These are phyloP conservation scores for Xylaria flabelliformis DNA, from an alignment of 495 filamentous ascomycete species.

Conservation along the genomic window DNA sequence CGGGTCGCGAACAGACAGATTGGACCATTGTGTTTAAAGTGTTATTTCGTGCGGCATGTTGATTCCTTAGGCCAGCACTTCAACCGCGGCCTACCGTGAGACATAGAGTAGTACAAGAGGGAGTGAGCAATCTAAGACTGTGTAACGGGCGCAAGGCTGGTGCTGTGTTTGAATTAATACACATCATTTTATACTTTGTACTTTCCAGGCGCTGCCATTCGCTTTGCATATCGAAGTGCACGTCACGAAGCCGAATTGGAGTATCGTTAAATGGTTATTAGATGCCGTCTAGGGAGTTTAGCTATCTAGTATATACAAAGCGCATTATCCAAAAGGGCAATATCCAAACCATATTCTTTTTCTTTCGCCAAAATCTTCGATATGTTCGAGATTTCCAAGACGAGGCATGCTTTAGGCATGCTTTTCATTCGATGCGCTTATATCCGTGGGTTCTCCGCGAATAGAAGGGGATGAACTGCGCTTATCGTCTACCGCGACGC, in stretches of 20 bases:
- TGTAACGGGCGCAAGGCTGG: background rate
- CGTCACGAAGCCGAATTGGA: background rate
- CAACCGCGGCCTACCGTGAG: background rate
- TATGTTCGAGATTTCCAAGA: background rate
- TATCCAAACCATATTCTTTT: background rate
- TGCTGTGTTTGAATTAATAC: conserved; percentile 1
- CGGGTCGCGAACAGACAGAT: conserved; percentile 5
- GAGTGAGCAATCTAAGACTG: conserved; percentile 8
- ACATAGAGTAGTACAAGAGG: background rate
- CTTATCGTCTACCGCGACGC: conserved; percentile 1
- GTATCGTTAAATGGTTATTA: background rate
- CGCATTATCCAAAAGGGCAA: background rate
- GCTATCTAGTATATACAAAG: conserved; percentile 13
- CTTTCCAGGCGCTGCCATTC: background rate
- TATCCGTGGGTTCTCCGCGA: background rate
- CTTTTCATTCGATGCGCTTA: conserved; percentile 1
- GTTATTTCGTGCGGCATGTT: background rate
- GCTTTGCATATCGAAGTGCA: background rate
- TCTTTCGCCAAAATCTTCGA: background rate
- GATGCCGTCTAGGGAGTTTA: background rate
- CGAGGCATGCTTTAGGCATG: background rate
- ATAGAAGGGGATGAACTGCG: conserved; percentile 12
- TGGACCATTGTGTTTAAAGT: background rate
- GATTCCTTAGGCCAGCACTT: background rate
- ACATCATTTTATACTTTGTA: background rate